A percentile compares a stretch with the other conserved stretches of the same genome.
Conservation (phyloP, 805 yeast species). For the Tetrapisispora arboricola region DNA sequence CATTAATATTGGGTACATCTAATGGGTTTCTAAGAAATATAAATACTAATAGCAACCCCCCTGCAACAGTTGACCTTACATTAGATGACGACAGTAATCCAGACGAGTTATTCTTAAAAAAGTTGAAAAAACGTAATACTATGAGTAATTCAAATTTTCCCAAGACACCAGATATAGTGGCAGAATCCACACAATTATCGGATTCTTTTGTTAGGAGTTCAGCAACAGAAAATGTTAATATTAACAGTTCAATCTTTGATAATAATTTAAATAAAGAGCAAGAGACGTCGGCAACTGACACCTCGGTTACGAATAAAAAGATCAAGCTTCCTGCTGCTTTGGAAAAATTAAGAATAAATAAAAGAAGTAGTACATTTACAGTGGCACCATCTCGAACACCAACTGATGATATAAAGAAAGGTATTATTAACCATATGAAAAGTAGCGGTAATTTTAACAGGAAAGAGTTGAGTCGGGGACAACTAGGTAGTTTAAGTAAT, state of each 20-base stretch:
- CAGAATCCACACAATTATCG: slow-evolving; percentile 5
- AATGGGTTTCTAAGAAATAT: not conserved
- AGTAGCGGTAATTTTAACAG: slow-evolving; percentile 7
- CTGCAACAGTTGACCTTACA: slow-evolving; percentile 22
- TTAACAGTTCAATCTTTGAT: not conserved
- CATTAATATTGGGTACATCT: not conserved
- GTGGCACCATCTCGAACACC: slow-evolving; percentile 2
- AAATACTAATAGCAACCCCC: slow-evolving; percentile 6
- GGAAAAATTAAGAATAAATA: slow-evolving; percentile 17
- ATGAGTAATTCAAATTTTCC: not conserved
- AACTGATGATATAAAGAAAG: slow-evolving; percentile 13
- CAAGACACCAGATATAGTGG: slow-evolving; percentile 1
- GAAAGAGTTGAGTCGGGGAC: not conserved
- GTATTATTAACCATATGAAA: slow-evolving; percentile 15
- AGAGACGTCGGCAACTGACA: not conserved
- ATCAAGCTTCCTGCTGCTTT: slow-evolving; percentile 13
- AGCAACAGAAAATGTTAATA: not conserved
- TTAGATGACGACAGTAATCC: slow-evolving; percentile 10
- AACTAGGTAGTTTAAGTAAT: not conserved
- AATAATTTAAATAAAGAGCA: not conserved
- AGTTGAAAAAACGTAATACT: slow-evolving; percentile 12
- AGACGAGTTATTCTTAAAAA: slow-evolving; percentile 14
- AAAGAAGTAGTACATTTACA: slow-evolving; percentile 16
- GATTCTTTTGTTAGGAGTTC: not conserved
- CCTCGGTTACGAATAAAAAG: not conserved